Conservation (phyloP, 2,329 filamentous ascomycete species). For the Diaporthe velutina region DNA sequence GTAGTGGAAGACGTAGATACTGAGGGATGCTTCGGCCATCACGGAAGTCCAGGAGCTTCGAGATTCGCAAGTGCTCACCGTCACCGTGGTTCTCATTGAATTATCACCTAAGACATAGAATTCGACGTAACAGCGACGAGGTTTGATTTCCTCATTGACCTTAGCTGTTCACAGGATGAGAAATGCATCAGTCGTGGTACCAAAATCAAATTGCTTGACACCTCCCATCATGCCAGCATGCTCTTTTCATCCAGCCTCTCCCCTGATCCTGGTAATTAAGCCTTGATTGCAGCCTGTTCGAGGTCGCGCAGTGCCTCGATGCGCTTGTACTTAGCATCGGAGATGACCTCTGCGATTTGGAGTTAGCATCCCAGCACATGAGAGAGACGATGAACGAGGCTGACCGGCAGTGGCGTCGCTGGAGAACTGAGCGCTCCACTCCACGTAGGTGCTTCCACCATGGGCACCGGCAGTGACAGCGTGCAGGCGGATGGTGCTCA, state of each 20-base stretch:
- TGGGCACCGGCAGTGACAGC: slow-evolving; percentile 75
- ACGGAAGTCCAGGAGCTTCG: too few species aligned
- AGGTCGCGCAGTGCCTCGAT: slow-evolving; percentile 78
- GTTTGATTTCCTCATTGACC: not conserved
- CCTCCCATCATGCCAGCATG: not conserved
- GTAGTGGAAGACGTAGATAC: too few species aligned
- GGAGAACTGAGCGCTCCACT: slow-evolving; percentile 78
- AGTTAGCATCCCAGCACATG: slow-evolving; percentile 38
- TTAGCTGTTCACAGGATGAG: not conserved
- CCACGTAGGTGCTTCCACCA: slow-evolving; percentile 75
- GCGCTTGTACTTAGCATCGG: slow-evolving; percentile 83
- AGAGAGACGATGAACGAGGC: slow-evolving; percentile 44
- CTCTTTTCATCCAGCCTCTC: not conserved
- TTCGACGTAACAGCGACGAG: slow-evolving; percentile 35
- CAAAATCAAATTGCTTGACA: not conserved
- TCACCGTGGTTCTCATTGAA: too few species aligned
- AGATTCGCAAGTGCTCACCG: too few species aligned
- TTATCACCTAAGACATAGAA: too few species aligned
- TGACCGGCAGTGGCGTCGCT: slow-evolving; percentile 77
- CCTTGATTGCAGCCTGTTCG: slow-evolving; percentile 61
- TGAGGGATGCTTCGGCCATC: too few species aligned
- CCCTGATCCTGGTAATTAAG: slow-evolving; percentile 30
- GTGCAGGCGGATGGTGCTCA: slow-evolving; percentile 76
- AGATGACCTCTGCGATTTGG: slow-evolving; percentile 69
- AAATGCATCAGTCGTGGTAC: not conserved